These are phyloP conservation scores for Talinum fruticosum DNA, from an alignment of 148 eudicot genomes.

Conservation along the genomic window DNA sequence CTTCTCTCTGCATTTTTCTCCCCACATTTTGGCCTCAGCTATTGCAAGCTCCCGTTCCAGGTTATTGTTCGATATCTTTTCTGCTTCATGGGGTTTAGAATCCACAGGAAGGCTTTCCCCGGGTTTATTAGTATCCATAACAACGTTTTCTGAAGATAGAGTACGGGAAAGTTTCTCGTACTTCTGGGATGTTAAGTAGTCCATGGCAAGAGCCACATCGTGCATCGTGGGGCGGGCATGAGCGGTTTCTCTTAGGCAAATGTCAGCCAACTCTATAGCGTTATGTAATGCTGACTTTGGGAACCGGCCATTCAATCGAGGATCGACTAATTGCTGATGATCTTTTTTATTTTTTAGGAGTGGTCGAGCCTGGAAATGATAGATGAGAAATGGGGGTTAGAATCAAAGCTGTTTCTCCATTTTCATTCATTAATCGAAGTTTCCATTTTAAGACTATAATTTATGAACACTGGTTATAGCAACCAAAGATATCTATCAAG, in stretches of 20 bases:
- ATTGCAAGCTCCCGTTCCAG: slow-evolving; percentile 55
- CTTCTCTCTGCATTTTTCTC: slow-evolving; percentile 61
- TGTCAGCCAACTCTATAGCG: slow-evolving; percentile 53
- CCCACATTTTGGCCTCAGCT: slow-evolving; percentile 84
- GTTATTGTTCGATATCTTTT: slow-evolving; percentile 21
- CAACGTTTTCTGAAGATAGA: slow-evolving; percentile 12
- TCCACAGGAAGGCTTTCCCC: background rate
- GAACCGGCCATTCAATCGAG: slow-evolving; percentile 49
- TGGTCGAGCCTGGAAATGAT: slow-evolving; percentile 47
- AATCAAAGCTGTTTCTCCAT: too few relatives aligned
- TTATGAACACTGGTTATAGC: too few relatives aligned
- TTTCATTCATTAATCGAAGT: too few relatives aligned
- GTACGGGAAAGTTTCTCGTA: slow-evolving; percentile 12
- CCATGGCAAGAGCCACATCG: slow-evolving; percentile 54
- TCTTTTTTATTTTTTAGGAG: slow-evolving; percentile 37
- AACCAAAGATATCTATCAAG: too few relatives aligned
- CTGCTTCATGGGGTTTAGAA: slow-evolving; percentile 1
- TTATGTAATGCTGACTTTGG: slow-evolving; percentile 32
- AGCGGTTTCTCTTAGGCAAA: slow-evolving; percentile 56
- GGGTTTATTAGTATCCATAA: background rate
- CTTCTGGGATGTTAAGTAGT: slow-evolving; percentile 41
- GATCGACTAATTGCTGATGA: slow-evolving; percentile 50
- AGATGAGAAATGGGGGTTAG: background rate
- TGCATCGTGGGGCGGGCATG: slow-evolving; percentile 48
- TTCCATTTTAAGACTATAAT: background rate